Evolutionary conservation across 768 basidiomycete genomes (phyloP).

Genomic region (Sporobolomyces pararoseus): DNA sequence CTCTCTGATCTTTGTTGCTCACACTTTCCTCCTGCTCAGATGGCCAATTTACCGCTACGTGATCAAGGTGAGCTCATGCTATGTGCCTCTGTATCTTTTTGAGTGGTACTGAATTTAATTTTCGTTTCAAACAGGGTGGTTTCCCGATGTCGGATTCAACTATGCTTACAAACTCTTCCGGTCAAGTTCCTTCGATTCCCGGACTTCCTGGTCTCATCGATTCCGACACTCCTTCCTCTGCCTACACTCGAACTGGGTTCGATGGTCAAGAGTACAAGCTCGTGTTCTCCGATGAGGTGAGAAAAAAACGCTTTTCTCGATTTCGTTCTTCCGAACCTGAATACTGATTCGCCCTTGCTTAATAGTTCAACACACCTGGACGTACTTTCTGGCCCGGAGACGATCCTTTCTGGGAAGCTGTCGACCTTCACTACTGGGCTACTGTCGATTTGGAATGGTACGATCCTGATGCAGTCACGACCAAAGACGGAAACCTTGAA

Average conservation of each 20-base stretch:
- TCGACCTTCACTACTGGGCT: slow-evolving; percentile 53
- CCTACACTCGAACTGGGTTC: slow-evolving; percentile 51
- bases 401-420: slow-evolving; percentile 55
- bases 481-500: slow-evolving; percentile 48
- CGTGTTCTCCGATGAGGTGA: slow-evolving; percentile 59
- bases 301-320: not conserved
- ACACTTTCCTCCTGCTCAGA: too few species aligned
- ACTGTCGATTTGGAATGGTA: slow-evolving; percentile 49
- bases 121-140: slow-evolving; percentile 57
- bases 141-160: slow-evolving; percentile 53
- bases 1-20: too few species aligned
- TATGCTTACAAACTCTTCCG: slow-evolving; percentile 63
- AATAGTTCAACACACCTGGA: slow-evolving; percentile 1
- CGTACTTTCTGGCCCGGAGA: slow-evolving; percentile 45
- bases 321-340: not conserved
- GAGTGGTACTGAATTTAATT: not conserved
- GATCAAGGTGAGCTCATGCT: not conserved
- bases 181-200: slow-evolving; percentile 76
- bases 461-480: slow-evolving; percentile 51
- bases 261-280: slow-evolving; percentile 77
- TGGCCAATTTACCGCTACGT: slow-evolving; percentile 62
- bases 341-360: not conserved
- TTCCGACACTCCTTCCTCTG: slow-evolving; percentile 60
- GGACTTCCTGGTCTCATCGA: slow-evolving; percentile 71
- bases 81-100: not conserved